Evolutionary conservation across 2,329 filamentous ascomycete genomes (phyloP), one percentile per base, ranked within the genome.

Genomic region (Sclerotinia trifoliorum): DNA sequence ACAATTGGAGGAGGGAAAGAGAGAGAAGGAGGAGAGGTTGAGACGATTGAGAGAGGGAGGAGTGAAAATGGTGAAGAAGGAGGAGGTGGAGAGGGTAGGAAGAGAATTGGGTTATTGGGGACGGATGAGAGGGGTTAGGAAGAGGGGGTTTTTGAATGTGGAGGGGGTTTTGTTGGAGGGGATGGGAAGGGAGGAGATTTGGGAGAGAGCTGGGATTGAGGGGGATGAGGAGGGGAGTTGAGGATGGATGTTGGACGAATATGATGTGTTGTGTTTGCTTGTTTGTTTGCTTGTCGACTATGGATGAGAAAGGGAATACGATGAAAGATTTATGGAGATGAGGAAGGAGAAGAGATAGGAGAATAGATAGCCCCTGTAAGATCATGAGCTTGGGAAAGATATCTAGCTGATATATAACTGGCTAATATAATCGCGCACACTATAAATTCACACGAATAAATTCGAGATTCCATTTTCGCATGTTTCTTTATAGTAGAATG

Each of bases 51-150:
- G 80, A 5, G 0, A 77, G 79, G 32, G 71, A 57, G 71, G 71
- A 5, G 77, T 78, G 70, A 83, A 81, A 66, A 69, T 77, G 17
- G 79, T 87, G 4, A 82, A 80, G 46, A 77, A 78, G 29, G 79
- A 83, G 65, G 84, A 87, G 74, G 79, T 80, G 60, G 79, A 80
- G 62, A 75, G 75, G 26, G 79, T 85, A 2, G 81, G 84, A 52
- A 76, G 70, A 64, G 82, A 83, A 68, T 82, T 81, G 78, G 80
- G 77, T 70, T 77, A 76, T 70, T 84, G 83, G 82, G 75, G 75
- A 63, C 75, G 66, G 35, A 76, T 74, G 68, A 73, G 70, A n/a
- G 63, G 32, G 39, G 64, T n/a, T 21, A 75, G 78, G 71, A 76
- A 73, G 73, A 74, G 71, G 69, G 75, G 71, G 0, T 78, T 75